A percentile compares a stretch with the other conserved stretches of the same genome.
Conservation (phyloP, 208 protist species). For the Blastocrithidia nonstop region DNA sequence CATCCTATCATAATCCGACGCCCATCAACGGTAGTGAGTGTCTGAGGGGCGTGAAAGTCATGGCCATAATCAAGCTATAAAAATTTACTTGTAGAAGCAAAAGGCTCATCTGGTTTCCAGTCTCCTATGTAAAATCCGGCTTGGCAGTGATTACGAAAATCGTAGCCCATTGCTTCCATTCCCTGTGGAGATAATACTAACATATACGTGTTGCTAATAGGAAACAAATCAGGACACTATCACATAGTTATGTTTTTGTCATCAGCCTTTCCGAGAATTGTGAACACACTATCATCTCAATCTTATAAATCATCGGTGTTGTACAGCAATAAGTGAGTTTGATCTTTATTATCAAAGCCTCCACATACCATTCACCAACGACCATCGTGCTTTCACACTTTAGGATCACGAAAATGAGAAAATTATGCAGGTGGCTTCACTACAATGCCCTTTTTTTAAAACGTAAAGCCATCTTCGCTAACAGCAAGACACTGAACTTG, state of each 20-base stretch:
- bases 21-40: too few species aligned
- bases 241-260: constrained; percentile 46
- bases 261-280: constrained; percentile 27
- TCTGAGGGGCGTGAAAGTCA: too few species aligned
- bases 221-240: constrained; percentile 30
- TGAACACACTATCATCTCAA: constrained; percentile 49
- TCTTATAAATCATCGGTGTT: constrained; percentile 47
- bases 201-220: too few species aligned
- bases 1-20: constrained; percentile 34
- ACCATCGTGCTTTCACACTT: constrained; percentile 31
- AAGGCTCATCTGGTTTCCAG: too few species aligned
- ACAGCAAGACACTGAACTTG: constrained; percentile 54
- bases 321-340: constrained; percentile 46
- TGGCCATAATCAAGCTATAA: too few species aligned
- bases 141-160: too few species aligned
- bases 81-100: too few species aligned
- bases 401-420: constrained; percentile 27
- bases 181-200: too few species aligned
- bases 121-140: too few species aligned
- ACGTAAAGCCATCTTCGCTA: constrained; percentile 44
- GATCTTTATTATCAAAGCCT: constrained; percentile 28
- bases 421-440: constrained; percentile 52
- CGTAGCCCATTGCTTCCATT: too few species aligned
- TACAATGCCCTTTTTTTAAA: constrained; percentile 47
- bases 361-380: constrained; percentile 53